These are phyloP conservation scores for Hyaloscypha bicolor DNA, from an alignment of 495 filamentous ascomycete genomes.

Conservation along the genomic window DNA sequence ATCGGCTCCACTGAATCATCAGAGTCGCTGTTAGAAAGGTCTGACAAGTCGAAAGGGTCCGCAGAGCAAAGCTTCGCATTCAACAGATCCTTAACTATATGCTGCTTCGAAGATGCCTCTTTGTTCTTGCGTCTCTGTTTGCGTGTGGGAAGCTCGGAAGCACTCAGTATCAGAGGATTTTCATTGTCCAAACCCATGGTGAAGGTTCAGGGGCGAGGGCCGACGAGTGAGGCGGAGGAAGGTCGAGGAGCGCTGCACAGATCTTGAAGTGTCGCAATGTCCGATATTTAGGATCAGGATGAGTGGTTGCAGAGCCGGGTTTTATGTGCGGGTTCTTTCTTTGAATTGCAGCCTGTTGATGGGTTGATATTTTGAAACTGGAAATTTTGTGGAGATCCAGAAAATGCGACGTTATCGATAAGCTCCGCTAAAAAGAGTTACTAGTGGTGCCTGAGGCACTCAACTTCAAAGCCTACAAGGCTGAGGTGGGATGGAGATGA, in stretches of 20 bases:
- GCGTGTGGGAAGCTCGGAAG: slow-evolving; percentile 84
- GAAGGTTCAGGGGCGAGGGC: background rate
- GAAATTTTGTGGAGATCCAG: no score
- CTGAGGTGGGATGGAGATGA: no score
- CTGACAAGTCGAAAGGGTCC: slow-evolving; percentile 31
- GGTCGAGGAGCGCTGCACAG: background rate
- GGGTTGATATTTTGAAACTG: no score
- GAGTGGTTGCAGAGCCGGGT: no score
- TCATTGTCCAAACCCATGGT: slow-evolving; percentile 67
- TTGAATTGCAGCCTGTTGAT: no score
- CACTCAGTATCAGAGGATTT: slow-evolving; percentile 91
- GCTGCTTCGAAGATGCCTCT: slow-evolving; percentile 12
- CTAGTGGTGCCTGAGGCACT: no score
- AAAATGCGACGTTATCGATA: no score
- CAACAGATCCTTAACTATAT: slow-evolving; percentile 21
- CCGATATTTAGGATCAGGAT: no score
- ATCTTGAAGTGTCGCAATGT: background rate
- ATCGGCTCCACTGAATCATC: slow-evolving; percentile 79
- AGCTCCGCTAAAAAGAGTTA: no score
- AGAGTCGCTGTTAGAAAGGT: slow-evolving; percentile 41
- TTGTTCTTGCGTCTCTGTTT: slow-evolving; percentile 48
- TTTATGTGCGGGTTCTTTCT: no score
- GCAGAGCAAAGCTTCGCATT: slow-evolving; percentile 24
- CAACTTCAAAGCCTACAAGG: no score
- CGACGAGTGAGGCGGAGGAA: background rate